Percentiles rank a stretch among this genome's conserved stretches.
Conservation (phyloP, 2,329 filamentous ascomycete species). For the Alternaria sp. region DNA sequence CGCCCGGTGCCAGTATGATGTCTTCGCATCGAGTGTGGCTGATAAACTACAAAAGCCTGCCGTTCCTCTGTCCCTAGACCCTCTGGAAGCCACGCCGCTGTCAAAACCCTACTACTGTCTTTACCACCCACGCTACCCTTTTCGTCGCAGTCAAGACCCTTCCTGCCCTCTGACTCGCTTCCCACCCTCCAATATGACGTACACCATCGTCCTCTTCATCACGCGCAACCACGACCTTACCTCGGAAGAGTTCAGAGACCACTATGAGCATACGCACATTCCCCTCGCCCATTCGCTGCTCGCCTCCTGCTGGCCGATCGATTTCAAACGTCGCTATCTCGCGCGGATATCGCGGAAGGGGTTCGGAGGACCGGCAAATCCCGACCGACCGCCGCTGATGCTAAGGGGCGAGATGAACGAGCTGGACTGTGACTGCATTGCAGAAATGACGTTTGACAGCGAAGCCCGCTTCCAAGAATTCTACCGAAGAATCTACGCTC, state of each 20-base stretch:
- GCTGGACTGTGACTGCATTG: constrained; percentile 36
- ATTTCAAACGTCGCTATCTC: constrained; percentile 35
- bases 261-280: constrained; percentile 38
- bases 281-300: constrained; percentile 30
- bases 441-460: constrained; percentile 31
- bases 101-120: constrained; percentile 7
- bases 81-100: constrained; percentile 19
- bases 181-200: constrained; percentile 25
- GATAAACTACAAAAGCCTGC: constrained; percentile 15
- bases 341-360: constrained; percentile 33
- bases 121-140: not conserved
- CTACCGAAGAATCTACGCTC: constrained; percentile 32
- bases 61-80: constrained; percentile 8
- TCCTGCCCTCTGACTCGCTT: too few species aligned
- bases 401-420: constrained; percentile 30
- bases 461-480: constrained; percentile 34
- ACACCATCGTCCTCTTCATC: constrained; percentile 34
- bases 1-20: constrained; percentile 1
- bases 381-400: constrained; percentile 27
- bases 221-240: constrained; percentile 30
- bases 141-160: too few species aligned
- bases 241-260: constrained; percentile 32
- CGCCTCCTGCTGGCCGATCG: constrained; percentile 24
- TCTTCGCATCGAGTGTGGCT: not conserved
- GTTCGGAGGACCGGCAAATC: constrained; percentile 34